These are phyloP conservation scores for Apostasia ramifera DNA, from an alignment of 106 monocot genomes.

Conservation along the genomic window DNA sequence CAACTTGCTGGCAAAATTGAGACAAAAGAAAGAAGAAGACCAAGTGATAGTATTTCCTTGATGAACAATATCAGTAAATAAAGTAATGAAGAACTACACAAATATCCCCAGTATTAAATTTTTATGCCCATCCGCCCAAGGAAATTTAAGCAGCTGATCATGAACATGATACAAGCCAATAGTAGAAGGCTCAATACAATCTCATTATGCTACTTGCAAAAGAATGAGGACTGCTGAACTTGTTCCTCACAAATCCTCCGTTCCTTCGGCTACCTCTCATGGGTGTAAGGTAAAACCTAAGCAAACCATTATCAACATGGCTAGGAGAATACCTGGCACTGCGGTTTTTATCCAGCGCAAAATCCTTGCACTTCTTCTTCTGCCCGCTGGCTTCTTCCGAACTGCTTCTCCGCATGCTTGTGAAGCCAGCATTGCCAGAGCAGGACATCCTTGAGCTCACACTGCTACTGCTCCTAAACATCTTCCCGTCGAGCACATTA, in stretches of 20 bases:
- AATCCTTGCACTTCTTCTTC: conserved; percentile 45
- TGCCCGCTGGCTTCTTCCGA: conserved; percentile 34
- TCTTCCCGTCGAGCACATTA: not conserved
- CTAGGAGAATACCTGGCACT: conserved; percentile 69
- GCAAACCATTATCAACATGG: conserved; percentile 56
- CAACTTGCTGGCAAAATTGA: no score
- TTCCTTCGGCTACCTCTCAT: conserved; percentile 50
- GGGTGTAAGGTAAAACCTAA: conserved; percentile 81
- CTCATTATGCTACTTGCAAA: conserved; percentile 56
- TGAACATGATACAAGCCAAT: conserved; percentile 16
- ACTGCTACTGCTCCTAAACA: conserved; percentile 54
- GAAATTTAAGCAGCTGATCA: not conserved
- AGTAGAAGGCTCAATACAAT: conserved; percentile 41
- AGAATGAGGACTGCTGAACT: conserved; percentile 28
- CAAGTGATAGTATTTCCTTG: no score
- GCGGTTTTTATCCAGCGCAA: conserved; percentile 57
- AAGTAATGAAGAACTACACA: no score
- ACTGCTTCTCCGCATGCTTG: conserved; percentile 34
- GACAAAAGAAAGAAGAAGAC: no score
- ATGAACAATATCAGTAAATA: no score
- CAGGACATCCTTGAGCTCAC: conserved; percentile 48
- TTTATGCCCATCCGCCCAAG: no score
- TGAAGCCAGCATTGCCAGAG: conserved; percentile 26
- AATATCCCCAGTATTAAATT: no score
- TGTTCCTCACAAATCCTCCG: conserved; percentile 13